A percentile compares a stretch with the other conserved stretches of the same genome.
These are phyloP conservation scores for Straminergon stramineum DNA, from an alignment of 225 moss, liverwort and hornwort species.

Conservation along the genomic window DNA sequence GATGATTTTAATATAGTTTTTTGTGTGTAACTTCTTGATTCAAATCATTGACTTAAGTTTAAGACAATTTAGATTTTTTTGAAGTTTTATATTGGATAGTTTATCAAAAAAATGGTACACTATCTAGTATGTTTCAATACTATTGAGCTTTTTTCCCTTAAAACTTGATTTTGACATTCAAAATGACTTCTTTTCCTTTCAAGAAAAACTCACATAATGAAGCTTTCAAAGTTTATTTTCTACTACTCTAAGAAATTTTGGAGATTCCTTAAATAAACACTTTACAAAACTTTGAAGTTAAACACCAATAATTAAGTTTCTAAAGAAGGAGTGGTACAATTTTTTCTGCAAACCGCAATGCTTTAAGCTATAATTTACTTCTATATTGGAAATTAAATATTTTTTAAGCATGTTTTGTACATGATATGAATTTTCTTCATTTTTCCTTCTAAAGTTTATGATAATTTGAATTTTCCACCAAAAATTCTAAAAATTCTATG, in stretches of 20 bases:
- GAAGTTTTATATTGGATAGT: not conserved
- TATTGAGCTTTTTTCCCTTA: not conserved
- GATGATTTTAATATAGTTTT: not conserved
- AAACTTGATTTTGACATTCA: not conserved
- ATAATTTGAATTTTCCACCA: not conserved
- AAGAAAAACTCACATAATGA: not conserved
- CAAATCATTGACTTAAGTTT: not conserved
- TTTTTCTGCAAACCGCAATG: not conserved
- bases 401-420: not conserved
- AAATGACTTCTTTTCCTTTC: not conserved
- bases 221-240: not conserved
- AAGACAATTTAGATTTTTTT: too few relatives aligned
- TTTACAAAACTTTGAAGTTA: not conserved
- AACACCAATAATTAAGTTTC: not conserved
- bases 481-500: not conserved
- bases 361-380: not conserved
- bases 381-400: rapidly evolving
- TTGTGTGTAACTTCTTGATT: not conserved
- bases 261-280: not conserved
- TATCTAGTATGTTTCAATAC: not conserved
- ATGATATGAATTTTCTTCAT: not conserved
- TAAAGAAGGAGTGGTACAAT: not conserved
- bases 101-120: too few relatives aligned
- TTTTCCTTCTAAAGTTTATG: not conserved
- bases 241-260: not conserved